Conservation (phyloP, 2,329 filamentous ascomycete genomes). For the Aspergillus floridensis region DNA sequence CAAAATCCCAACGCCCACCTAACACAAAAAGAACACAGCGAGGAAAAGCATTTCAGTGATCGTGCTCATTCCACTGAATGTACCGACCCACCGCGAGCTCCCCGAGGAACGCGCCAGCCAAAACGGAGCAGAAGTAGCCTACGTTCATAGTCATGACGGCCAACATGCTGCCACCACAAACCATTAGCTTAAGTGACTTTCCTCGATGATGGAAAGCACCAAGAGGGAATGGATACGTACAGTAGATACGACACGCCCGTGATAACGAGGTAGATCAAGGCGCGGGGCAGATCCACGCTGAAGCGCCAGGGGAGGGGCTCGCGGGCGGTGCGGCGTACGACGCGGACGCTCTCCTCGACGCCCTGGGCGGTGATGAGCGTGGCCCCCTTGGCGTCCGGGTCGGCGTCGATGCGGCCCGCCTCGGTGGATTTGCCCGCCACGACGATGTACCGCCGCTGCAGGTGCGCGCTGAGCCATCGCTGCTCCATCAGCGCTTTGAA, state of each 20-base stretch:
- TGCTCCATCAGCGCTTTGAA: slow-evolving; percentile 60
- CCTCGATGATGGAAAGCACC: too few species aligned
- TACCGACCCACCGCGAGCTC: slow-evolving; percentile 78
- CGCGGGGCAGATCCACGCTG: slow-evolving; percentile 73
- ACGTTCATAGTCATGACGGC: slow-evolving; percentile 88
- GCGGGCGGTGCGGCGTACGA: slow-evolving; percentile 60
- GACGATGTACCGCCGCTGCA: slow-evolving; percentile 72
- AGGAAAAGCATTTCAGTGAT: slow-evolving; percentile 16
- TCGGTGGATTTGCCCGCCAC: slow-evolving; percentile 64
- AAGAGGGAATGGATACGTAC: slow-evolving; percentile 54
- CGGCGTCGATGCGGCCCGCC: slow-evolving; percentile 57
- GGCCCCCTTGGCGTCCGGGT: slow-evolving; percentile 63
- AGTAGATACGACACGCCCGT: slow-evolving; percentile 80
- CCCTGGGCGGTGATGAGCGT: slow-evolving; percentile 70
- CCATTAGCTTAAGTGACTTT: not conserved
- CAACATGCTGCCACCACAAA: slow-evolving; percentile 65
- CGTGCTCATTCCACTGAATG: slow-evolving; percentile 39
- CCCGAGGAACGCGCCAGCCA: slow-evolving; percentile 78
- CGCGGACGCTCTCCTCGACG: slow-evolving; percentile 73
- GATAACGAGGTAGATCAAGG: slow-evolving; percentile 67
- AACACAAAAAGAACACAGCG: not conserved
- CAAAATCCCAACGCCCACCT: not conserved
- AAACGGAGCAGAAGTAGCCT: slow-evolving; percentile 78
- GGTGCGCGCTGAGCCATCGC: slow-evolving; percentile 68
- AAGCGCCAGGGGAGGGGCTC: slow-evolving; percentile 71